Percentiles rank a stretch among this genome's conserved stretches.
These are phyloP conservation scores for Cicer pinnatifidum DNA, from an alignment of 306 rosid genomes.

Conservation along the genomic window DNA sequence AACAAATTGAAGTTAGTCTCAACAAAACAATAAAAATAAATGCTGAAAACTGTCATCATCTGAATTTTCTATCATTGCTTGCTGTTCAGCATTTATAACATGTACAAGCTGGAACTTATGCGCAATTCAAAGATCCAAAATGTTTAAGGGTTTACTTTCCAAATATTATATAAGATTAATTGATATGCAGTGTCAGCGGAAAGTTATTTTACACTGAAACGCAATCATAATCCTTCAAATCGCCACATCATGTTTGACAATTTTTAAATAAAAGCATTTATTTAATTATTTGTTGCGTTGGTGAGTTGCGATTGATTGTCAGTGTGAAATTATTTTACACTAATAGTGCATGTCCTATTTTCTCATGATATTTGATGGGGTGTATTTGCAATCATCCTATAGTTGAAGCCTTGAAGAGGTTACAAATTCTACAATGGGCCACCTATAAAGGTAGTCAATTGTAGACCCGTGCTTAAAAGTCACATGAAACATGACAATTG, in stretches of 20 bases:
- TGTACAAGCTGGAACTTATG: background rate
- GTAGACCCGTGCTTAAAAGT: too few relatives aligned
- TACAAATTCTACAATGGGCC: background rate
- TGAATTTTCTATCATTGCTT: background rate
- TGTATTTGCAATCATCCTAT: slow-evolving; percentile 12
- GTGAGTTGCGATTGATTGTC: too few relatives aligned
- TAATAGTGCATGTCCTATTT: too few relatives aligned
- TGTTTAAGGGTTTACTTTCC: background rate
- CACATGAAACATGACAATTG: too few relatives aligned
- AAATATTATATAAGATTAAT: background rate
- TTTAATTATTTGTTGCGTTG: too few relatives aligned
- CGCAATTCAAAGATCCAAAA: background rate
- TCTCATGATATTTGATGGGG: background rate
- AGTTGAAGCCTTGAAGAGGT: slow-evolving; percentile 14
- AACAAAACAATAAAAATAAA: background rate
- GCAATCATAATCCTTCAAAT: too few relatives aligned
- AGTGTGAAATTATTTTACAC: too few relatives aligned
- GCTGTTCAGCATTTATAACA: background rate
- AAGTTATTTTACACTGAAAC: too few relatives aligned
- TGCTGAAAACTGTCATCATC: slow-evolving; percentile 16
- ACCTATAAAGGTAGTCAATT: too few relatives aligned
- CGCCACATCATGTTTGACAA: too few relatives aligned
- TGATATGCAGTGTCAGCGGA: too few relatives aligned
- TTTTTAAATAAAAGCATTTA: too few relatives aligned
- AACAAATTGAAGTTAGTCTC: background rate